Evolutionary conservation across 352 stramenopile species (phyloP), one percentile per base, ranked within the genome.

Genomic region (Phytophthora europaea): DNA sequence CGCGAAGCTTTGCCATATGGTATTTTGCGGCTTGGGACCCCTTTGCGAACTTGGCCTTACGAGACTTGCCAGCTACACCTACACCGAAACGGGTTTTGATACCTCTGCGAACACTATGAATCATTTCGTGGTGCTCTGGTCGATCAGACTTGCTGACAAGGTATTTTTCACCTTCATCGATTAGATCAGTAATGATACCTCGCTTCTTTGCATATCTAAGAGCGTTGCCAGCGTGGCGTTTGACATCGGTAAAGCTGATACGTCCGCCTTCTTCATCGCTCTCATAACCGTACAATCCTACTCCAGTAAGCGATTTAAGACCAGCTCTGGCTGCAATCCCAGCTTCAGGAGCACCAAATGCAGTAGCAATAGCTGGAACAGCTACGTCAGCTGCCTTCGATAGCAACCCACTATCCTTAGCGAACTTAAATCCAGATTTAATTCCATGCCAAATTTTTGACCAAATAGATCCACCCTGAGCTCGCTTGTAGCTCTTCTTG

Each of bases 391-490:
- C n/a, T 26, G 33, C 55, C 22, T 61, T 51, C 1, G n/a, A 36
- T 28, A 61, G 36, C 5, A 61, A 26, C 0, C 55, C 55, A 16
- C 3, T 16, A 23, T 61, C n/a, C 16, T 51, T 61, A 6, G 12
- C 55, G 23, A 61, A 61, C 4, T 61, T 61, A 6, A 51, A 61
- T 15, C 23, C 36, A 31, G 55, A 61, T 61, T 61, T 61, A 23
- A 61, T 61, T 10, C 43, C 43, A 12, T 22, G 6, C 15, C 43
- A 51, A 12, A 26, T 51, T 16, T 51, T 51, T 3, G 2, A 33
- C 55, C 55, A 61, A 23, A 61, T 51, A 2, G 55, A 61, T 26
- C 34, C 34, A 5, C 34, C 34, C 36, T 61, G 55, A 0, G 20
- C 12, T 16, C 10, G 9, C 31, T 33, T 33, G 8, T 33, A 33